Percentiles rank a stretch among this genome's conserved stretches.
Evolutionary conservation across 2,329 filamentous ascomycete genomes (phyloP).

Genomic region (Westerdykella sp.): DNA sequence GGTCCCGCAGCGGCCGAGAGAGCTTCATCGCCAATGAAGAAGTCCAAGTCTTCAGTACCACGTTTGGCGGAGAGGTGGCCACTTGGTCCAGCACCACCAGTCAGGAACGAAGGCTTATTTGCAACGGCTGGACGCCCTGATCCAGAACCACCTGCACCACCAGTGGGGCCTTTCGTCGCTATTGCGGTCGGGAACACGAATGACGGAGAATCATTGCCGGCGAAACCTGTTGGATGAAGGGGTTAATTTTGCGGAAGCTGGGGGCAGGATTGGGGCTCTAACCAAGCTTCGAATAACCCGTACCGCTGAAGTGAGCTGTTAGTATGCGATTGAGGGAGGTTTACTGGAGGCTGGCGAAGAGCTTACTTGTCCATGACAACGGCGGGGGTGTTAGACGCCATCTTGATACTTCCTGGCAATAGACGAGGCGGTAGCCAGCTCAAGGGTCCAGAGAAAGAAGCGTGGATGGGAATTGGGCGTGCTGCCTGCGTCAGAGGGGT

Average conservation of each 20-base stretch:
- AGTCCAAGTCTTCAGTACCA: constrained; percentile 95
- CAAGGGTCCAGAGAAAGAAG: constrained; percentile 1
- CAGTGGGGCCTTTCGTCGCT: constrained; percentile 77
- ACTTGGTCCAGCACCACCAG: constrained; percentile 75
- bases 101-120: constrained; percentile 93
- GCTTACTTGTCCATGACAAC: constrained; percentile 99
- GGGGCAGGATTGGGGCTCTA: constrained; percentile 30
- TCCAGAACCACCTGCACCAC: constrained; percentile 66
- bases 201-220: constrained; percentile 97
- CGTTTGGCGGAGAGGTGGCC: constrained; percentile 86
- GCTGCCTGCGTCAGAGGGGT: constrained; percentile 23
- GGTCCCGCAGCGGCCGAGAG: constrained; percentile 76
- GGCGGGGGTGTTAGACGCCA: constrained; percentile 98
- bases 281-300: constrained; percentile 99
- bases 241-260: constrained; percentile 3
- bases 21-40: constrained; percentile 97
- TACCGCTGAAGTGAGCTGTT: constrained; percentile 64
- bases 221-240: constrained; percentile 64
- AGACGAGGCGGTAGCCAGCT: background rate
- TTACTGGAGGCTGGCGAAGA: constrained; percentile 24
- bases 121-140: constrained; percentile 84
- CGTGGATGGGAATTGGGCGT: constrained; percentile 19
- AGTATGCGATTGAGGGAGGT: constrained; percentile 30
- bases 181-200: constrained; percentile 99
- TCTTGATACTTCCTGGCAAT: constrained; percentile 42